phyloP scores from a whole-genome alignment of 495 filamentous ascomycete species.

The Penicillium pancosmium region DNA sequence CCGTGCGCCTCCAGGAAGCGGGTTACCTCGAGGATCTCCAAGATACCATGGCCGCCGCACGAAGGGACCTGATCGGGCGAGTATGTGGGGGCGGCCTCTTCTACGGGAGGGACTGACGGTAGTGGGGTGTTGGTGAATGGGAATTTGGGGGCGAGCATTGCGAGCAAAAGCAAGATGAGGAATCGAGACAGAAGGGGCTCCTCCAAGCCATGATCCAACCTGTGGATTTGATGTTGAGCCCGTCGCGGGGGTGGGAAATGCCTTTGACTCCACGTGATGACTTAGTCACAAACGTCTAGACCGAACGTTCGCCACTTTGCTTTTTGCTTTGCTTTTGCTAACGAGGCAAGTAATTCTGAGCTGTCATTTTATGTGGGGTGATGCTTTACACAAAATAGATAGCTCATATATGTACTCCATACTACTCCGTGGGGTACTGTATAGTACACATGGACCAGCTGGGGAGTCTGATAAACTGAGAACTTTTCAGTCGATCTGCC shows the following conservation, averaged over 20 bases:
- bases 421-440: no score
- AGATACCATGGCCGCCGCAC: constrained; percentile 31
- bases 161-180: constrained; percentile 3
- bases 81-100: constrained; percentile 18
- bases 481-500: constrained; percentile 11
- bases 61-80: constrained; percentile 26
- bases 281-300: constrained; percentile 22
- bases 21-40: constrained; percentile 32
- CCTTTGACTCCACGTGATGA: constrained; percentile 19
- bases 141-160: constrained; percentile 27
- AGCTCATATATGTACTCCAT: no score
- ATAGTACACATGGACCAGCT: no score
- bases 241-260: constrained; percentile 23
- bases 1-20: constrained; percentile 31
- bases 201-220: constrained; percentile 1
- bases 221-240: not conserved
- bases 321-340: not conserved
- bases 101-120: constrained; percentile 15
- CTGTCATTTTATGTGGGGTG: not conserved
- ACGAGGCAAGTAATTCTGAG: not conserved
- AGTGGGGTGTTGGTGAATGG: constrained; percentile 18
- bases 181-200: constrained; percentile 2
- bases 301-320: constrained; percentile 5
- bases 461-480: not conserved
- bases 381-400: no score